Evolutionary conservation across 2,329 filamentous ascomycete species (phyloP).

Genomic region (Pyricularia grisea): DNA sequence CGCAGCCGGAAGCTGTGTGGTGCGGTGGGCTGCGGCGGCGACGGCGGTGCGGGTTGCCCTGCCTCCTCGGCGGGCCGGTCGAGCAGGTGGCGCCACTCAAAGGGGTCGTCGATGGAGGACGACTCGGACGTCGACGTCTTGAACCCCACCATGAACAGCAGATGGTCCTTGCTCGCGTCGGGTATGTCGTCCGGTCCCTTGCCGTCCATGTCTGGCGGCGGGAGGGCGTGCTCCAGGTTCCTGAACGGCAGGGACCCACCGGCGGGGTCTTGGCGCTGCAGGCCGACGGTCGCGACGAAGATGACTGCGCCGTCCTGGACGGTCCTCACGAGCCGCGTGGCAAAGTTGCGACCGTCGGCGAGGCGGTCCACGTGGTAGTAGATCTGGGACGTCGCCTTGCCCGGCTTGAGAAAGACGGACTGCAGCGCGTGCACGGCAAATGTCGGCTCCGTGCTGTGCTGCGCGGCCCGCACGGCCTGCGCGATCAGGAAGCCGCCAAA

Average conservation of each 20-base stretch:
- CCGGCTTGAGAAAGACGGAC: slow-evolving; percentile 1
- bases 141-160: not conserved
- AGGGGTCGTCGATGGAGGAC: not conserved
- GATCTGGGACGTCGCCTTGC: not conserved
- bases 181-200: not conserved
- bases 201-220: not conserved
- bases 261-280: not conserved
- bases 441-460: not conserved
- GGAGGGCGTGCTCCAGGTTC: not conserved
- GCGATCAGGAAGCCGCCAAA: slow-evolving; percentile 5
- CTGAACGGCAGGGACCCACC: too few species aligned
- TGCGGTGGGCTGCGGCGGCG: not conserved
- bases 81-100: slow-evolving; percentile 4
- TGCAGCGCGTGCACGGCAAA: slow-evolving; percentile 4
- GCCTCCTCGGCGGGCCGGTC: not conserved
- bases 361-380: slow-evolving; percentile 3
- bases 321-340: slow-evolving; percentile 5
- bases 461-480: slow-evolving; percentile 1
- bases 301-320: not conserved
- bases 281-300: slow-evolving; percentile 2
- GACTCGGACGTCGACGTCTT: not conserved
- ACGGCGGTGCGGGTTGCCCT: not conserved
- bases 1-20: slow-evolving; percentile 2
- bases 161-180: not conserved
- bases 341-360: slow-evolving; percentile 5